A percentile compares a stretch with the other conserved stretches of the same genome.
Conservation (phyloP, 1,139 yeast genomes). For the Torulaspora globosa region DNA sequence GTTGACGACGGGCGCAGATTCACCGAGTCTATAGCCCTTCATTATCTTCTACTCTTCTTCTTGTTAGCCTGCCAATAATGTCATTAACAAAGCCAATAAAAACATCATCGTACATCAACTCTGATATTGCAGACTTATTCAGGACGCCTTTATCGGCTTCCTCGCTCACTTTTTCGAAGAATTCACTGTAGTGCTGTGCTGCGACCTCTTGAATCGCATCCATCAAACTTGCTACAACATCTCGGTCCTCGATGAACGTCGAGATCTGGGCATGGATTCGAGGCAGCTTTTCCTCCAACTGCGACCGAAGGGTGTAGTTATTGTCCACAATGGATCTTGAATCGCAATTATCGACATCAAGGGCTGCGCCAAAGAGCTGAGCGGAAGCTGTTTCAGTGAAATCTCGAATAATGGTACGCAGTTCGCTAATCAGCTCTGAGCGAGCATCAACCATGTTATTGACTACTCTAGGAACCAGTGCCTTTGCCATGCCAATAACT, state of each 20-base stretch:
- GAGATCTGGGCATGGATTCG: constrained; percentile 50
- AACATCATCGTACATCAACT: constrained; percentile 29
- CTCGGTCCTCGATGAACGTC: constrained; percentile 44
- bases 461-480: constrained; percentile 76
- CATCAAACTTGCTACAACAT: constrained; percentile 47
- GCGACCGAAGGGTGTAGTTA: constrained; percentile 43
- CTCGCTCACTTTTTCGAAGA: constrained; percentile 37
- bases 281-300: constrained; percentile 52
- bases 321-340: constrained; percentile 13
- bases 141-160: constrained; percentile 30
- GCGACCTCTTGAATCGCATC: constrained; percentile 60
- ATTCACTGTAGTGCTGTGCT: constrained; percentile 46
- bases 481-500: constrained; percentile 56
- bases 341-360: constrained; percentile 5
- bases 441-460: constrained; percentile 85
- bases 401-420: constrained; percentile 65
- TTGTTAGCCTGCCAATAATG: constrained; percentile 16
- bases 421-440: constrained; percentile 66
- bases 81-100: constrained; percentile 25
- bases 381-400: constrained; percentile 47
- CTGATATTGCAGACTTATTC: constrained; percentile 22
- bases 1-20: not conserved
- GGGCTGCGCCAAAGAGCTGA: constrained; percentile 26
- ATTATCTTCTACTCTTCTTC: not conserved
- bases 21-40: not conserved